Base-by-base conservation (phyloP, 1,139 yeast genomes). In the Ashbya aceris region DNA sequence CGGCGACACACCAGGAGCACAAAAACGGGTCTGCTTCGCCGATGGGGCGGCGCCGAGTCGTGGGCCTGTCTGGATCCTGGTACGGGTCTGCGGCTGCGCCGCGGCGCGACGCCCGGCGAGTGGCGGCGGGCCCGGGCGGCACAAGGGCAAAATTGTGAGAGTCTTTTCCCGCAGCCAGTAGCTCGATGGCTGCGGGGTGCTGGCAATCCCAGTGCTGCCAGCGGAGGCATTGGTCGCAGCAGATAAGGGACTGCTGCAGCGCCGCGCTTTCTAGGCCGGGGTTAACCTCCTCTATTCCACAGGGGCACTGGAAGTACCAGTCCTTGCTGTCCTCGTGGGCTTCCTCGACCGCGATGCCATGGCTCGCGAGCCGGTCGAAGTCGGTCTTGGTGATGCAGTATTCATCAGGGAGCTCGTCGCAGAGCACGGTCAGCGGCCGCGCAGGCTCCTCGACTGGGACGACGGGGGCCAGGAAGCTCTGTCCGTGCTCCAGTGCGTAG, bases 191-290 rank as follows among this genome's bases (percentile, higher is more conserved):
- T n/a, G 35, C 27, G 17, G 32, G 38, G 39, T 35, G 36, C 39
- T 46, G 48, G 27, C 49, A 57, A 14, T 53, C 55, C 59, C 60
- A 58, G 42, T 58, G 62, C 39, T 57, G 58, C 66, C 66, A 61
- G 38, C 50, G 50, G 23, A 51, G 47, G 44, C 71, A 54, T 43
- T 48, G 40, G 14, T 58, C 60, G 48, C 64, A 58, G 45, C 60
- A 54, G 5, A 61, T 42, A n/a, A 58, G 46, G 26, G 41, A 45
- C 23, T 47, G 40, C 13, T 44, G 30, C 28, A 51, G 58, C 50
- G 40, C 62, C 46, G 43, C 73, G 54, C 47, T 53, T 35, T 47
- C 48, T 23, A 52, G 50, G 12, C 41, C 47, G 2, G 42, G 32
- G 34, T 45, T 43, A 8, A 45, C 36, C 27, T 46, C 45, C 27